phyloP scores from a whole-genome alignment of 2,329 filamentous ascomycete genomes.

The Macrophomina phaseolina region DNA sequence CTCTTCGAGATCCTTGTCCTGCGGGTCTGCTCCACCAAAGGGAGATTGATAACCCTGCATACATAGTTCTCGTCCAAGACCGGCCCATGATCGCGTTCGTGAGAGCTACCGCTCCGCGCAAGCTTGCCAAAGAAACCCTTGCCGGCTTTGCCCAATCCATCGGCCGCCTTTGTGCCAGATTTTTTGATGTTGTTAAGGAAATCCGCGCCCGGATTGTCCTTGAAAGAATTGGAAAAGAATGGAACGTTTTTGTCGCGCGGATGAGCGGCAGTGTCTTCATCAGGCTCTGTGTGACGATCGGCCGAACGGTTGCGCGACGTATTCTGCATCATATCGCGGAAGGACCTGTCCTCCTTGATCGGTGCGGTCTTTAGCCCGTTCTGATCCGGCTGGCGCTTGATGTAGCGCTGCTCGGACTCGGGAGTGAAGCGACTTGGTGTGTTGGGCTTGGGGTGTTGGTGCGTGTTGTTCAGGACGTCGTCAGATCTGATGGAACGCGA shows the following conservation, averaged over 20 bases:
- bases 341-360: conserved; percentile 69
- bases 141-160: conserved; percentile 70
- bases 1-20: conserved; percentile 88
- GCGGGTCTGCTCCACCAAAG: conserved; percentile 87
- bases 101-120: conserved; percentile 71
- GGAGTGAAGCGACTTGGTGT: conserved; percentile 30
- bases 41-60: conserved; percentile 82
- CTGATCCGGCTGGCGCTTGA: conserved; percentile 43
- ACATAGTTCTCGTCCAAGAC: conserved; percentile 80
- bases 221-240: conserved; percentile 57
- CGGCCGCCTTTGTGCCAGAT: conserved; percentile 75
- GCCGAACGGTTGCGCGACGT: conserved; percentile 72
- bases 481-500: conserved; percentile 54
- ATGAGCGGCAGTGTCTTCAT: conserved; percentile 39
- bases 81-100: conserved; percentile 64
- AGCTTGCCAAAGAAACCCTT: conserved; percentile 84
- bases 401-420: conserved; percentile 35
- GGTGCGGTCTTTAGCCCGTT: conserved; percentile 67
- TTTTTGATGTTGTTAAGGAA: conserved; percentile 77
- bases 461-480: conserved; percentile 36
- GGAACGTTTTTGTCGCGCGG: conserved; percentile 35
- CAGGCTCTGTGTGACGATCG: conserved; percentile 61
- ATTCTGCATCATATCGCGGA: conserved; percentile 68
- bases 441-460: conserved; percentile 42
- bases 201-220: conserved; percentile 65